phyloP scores from a whole-genome alignment of 768 basidiomycete genomes.

The Boletus bicolor region DNA sequence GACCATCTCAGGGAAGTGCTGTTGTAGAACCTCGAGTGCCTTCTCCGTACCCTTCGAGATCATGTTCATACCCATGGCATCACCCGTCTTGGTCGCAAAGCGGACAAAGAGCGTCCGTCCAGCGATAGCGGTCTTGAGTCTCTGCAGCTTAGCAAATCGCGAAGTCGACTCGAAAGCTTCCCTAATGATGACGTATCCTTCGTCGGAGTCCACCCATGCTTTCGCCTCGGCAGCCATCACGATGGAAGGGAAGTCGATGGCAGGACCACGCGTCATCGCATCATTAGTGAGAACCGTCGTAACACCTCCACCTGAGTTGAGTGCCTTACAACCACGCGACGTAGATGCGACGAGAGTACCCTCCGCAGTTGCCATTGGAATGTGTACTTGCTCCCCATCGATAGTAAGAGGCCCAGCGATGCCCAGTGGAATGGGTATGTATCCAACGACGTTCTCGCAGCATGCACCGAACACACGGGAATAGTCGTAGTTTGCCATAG shows the following conservation, averaged over 20 bases:
- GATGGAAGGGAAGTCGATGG: slow-evolving; percentile 89
- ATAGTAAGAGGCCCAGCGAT: slow-evolving; percentile 93
- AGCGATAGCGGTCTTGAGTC: slow-evolving; percentile 85
- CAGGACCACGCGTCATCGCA: slow-evolving; percentile 98
- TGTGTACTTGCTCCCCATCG: slow-evolving; percentile 79
- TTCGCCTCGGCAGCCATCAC: slow-evolving; percentile 78
- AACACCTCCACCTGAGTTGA: slow-evolving; percentile 94
- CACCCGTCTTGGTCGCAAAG: slow-evolving; percentile 92
- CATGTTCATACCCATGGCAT: slow-evolving; percentile 99
- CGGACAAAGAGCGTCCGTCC: slow-evolving; percentile 92
- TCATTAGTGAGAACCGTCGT: slow-evolving; percentile 90
- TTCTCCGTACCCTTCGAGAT: slow-evolving; percentile 98
- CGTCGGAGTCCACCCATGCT: slow-evolving; percentile 81
- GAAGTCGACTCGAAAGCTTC: slow-evolving; percentile 93
- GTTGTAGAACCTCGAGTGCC: slow-evolving; percentile 76
- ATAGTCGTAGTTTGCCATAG: slow-evolving; percentile 87
- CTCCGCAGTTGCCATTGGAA: slow-evolving; percentile 99
- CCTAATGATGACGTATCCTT: slow-evolving; percentile 73
- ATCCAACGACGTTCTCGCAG: slow-evolving; percentile 98
- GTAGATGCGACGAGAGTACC: slow-evolving; percentile 97
- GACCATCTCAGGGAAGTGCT: slow-evolving; percentile 86
- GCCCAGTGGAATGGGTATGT: slow-evolving; percentile 93
- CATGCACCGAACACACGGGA: slow-evolving; percentile 92
- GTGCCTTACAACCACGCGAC: slow-evolving; percentile 95
- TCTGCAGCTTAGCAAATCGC: slow-evolving; percentile 83